Conservation (phyloP, 2,329 filamentous ascomycete species). For the Colletotrichum paranaense region DNA sequence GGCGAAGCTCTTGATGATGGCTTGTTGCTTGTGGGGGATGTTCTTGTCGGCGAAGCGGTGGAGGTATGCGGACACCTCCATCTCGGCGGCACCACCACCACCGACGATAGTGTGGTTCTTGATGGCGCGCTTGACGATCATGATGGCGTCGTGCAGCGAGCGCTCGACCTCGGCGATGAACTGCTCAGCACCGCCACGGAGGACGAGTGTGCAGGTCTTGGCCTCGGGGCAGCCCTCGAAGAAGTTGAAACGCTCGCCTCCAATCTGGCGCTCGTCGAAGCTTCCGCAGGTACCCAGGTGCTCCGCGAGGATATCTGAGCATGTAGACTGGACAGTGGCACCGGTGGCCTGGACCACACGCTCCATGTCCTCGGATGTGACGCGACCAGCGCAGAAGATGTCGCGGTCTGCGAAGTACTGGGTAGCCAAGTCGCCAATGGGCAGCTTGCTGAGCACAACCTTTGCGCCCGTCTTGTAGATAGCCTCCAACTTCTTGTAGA, state of each 20-base stretch:
- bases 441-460: conserved; percentile 96
- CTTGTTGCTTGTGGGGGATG: conserved; percentile 93
- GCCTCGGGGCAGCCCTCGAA: conserved; percentile 96
- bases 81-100: conserved; percentile 93
- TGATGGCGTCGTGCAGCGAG: conserved; percentile 97
- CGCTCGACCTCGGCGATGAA: conserved; percentile 99
- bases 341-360: conserved; percentile 95
- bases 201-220: conserved; percentile 95
- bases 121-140: conserved; percentile 99
- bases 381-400: conserved; percentile 97
- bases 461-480: conserved; percentile 94
- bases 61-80: conserved; percentile 95
- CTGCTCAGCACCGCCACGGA: conserved; percentile 96
- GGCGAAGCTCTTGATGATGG: conserved; percentile 97
- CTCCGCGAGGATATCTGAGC: conserved; percentile 89
- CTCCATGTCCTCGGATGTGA: conserved; percentile 92
- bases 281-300: conserved; percentile 90
- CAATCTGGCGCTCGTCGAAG: conserved; percentile 97
- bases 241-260: conserved; percentile 97
- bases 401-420: conserved; percentile 98
- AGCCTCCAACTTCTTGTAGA: conserved; percentile 98
- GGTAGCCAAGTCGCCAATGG: conserved; percentile 96
- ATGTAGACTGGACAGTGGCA: conserved; percentile 92
- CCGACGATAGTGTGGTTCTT: conserved; percentile 95
- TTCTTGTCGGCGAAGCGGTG: conserved; percentile 94